phyloP scores from a whole-genome alignment of 2,329 filamentous ascomycete genomes.

The Colletotrichum truncatum region DNA sequence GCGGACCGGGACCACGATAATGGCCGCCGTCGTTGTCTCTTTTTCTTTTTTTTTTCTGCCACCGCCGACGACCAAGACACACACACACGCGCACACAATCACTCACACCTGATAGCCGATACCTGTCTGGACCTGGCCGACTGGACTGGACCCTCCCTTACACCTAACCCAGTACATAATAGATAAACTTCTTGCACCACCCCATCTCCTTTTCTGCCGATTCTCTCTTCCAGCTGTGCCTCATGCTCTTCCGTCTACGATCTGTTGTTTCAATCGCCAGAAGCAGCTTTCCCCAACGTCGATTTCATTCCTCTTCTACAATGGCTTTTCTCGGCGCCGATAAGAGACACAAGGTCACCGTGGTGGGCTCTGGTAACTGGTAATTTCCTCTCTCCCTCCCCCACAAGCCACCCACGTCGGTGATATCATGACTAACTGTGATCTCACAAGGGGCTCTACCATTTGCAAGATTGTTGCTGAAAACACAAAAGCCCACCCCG shows the following conservation, averaged over 20 bases:
- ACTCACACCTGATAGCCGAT: neutral
- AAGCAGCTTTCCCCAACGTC: slow-evolving; percentile 22
- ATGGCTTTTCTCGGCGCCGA: slow-evolving; percentile 54
- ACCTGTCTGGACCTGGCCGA: slow-evolving; percentile 1
- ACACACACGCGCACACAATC: neutral
- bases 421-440: neutral
- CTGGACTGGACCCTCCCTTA: slow-evolving; percentile 16
- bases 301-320: slow-evolving; percentile 22
- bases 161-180: slow-evolving; percentile 8
- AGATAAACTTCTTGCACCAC: slow-evolving; percentile 20
- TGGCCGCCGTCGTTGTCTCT: slow-evolving; percentile 1
- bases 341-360: slow-evolving; percentile 90
- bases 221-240: neutral
- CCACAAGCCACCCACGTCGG: neutral
- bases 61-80: slow-evolving; percentile 15
- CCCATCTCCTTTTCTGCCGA: neutral
- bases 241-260: slow-evolving; percentile 31
- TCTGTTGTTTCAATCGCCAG: slow-evolving; percentile 21
- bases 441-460: slow-evolving; percentile 81
- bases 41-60: slow-evolving; percentile 10
- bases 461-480: slow-evolving; percentile 98
- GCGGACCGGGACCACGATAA: neutral
- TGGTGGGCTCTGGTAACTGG: slow-evolving; percentile 98
- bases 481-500: slow-evolving; percentile 80
- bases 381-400: slow-evolving; percentile 47